A percentile compares a stretch with the other conserved stretches of the same genome.
phyloP scores from a whole-genome alignment of 495 filamentous ascomycete species.

The Tuber indicum region DNA sequence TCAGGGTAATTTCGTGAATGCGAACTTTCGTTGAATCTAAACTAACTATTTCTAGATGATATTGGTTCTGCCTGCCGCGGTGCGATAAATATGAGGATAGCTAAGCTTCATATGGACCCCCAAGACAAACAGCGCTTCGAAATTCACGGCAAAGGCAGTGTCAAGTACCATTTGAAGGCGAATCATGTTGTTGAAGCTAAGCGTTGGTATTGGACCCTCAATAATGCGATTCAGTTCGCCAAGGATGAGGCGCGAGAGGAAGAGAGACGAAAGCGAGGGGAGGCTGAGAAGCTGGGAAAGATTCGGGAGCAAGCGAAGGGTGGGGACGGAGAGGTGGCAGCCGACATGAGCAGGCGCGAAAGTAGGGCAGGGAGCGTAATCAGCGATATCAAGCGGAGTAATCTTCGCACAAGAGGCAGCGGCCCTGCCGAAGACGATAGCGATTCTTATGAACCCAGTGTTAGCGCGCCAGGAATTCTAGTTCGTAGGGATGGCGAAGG shows the following conservation, averaged over 20 bases:
- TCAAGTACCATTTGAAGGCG: slow-evolving; percentile 94
- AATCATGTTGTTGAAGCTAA: slow-evolving; percentile 93
- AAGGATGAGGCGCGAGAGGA: slow-evolving; percentile 95
- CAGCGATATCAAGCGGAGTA: slow-evolving; percentile 15
- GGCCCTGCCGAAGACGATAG: slow-evolving; percentile 26
- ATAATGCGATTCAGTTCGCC: slow-evolving; percentile 96
- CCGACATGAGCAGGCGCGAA: slow-evolving; percentile 14
- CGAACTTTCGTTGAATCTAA: neutral
- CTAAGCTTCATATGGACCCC: slow-evolving; percentile 86
- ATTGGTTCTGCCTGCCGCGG: slow-evolving; percentile 87
- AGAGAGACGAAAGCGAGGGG: slow-evolving; percentile 63
- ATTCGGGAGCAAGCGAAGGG: slow-evolving; percentile 44
- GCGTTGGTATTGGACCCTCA: slow-evolving; percentile 95
- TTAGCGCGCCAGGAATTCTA: slow-evolving; percentile 47
- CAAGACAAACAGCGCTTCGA: slow-evolving; percentile 97
- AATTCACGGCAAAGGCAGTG: slow-evolving; percentile 95
- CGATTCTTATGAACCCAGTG: slow-evolving; percentile 54
- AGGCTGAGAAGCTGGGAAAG: slow-evolving; percentile 69
- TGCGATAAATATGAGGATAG: slow-evolving; percentile 97
- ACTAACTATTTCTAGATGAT: slow-evolving; percentile 56
- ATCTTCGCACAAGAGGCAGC: slow-evolving; percentile 18
- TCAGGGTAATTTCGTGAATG: slow-evolving; percentile 54
- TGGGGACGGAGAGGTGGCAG: slow-evolving; percentile 23
- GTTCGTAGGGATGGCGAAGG: neutral
- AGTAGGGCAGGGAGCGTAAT: slow-evolving; percentile 11